Base-by-base conservation (phyloP, 176 grass and related monocot species). In the Thinopyrum elongatum region DNA sequence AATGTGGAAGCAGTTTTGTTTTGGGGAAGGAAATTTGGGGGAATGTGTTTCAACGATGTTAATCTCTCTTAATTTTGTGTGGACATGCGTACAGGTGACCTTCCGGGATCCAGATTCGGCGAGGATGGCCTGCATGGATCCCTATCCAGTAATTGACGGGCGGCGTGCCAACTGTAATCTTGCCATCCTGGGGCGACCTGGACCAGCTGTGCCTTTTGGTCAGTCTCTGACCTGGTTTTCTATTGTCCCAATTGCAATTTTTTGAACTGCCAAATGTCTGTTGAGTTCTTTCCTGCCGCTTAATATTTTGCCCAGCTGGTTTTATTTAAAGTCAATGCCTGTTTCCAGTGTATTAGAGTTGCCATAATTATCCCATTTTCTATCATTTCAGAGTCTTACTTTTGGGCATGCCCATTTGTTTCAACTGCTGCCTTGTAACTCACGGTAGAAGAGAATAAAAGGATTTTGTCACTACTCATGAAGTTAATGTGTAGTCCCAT, bases 101-200 rank as follows among this genome's bases (percentile, higher is more conserved):
- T 95, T 95, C 47, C 81, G 81, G 26, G 90, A 95, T 13, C 78
- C 90, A 7, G 93, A 95, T 14, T 87, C 90, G 2, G 86, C 93
- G 38, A 93, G 84, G 78, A 85, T 77, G 88, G 90, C 93, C 10
- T 95, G 90, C 76, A 85, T 80, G 72, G 86, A 95, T 23, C 93
- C 93, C 0, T 87, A 86, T 78, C 93, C 93, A 0, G 84, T 95
- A 38, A 95, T 95, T 0, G 90, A 95, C 1, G 93, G 93, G 26
- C 46, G 93, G 26, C 88, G 88, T 5, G 93, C 93, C 1, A 95
- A 95, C 49, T 95, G 93, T 76, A 95, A 95, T 70, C 89, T 95
- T 41, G 93, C 93, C 71, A 82, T 92, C 41, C 82, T 91, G 65
- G 93, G 93, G 60, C 84, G 93, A 13, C 84, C 93, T 84, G 90